Base-by-base conservation (phyloP, 2,329 filamentous ascomycete genomes). In the Claviceps humidiphila region DNA sequence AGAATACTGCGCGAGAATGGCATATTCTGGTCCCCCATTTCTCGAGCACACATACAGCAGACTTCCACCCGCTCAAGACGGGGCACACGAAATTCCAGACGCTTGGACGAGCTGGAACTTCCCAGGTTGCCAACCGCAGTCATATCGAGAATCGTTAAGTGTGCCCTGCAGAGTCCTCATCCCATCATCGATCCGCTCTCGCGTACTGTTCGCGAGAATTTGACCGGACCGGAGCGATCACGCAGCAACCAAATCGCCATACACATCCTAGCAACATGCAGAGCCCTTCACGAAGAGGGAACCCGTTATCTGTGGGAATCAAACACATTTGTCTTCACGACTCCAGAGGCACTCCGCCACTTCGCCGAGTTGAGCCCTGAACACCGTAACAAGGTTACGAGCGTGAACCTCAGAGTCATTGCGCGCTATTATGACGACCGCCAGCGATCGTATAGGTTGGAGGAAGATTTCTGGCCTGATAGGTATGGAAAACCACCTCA, bases 371-470 rank as follows among this genome's bases (percentile, higher is more conserved):
- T 80, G 40, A 64, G 68, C 45, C 53, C 68, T 11, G 53, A 62
- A 4, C 70, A 70, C 52, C 74, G 77, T 16, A 61, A 68, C 34
- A 61, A 65, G 11, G 68, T 81, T 51, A 66, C 67, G 24, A 64
- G 72, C 51, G 62, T 76, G 58, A 78, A 68, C 30, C 64, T 80
- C 42, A 75, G 77, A 43, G 65, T 80, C 58, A 73, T 80, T 53
- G 77, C 76, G 9, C 69, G 68, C 50, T 80, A 76, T 60, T 80
- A 77, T 55, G 75, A 79, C 52, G 76, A 80, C 48, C 68, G 73
- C 47, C 64, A 61, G 47, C 63, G 65, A 11, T 69, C 66, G 40
- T 73, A 73, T 56, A 70, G 66, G 55, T 63, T 74, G 45, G 66
- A 66, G 26, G 64, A 62, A 22, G 63, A 62, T 7, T 72, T 76